phyloP scores from a whole-genome alignment of 2,329 filamentous ascomycete species.

The Botrytis galanthina region DNA sequence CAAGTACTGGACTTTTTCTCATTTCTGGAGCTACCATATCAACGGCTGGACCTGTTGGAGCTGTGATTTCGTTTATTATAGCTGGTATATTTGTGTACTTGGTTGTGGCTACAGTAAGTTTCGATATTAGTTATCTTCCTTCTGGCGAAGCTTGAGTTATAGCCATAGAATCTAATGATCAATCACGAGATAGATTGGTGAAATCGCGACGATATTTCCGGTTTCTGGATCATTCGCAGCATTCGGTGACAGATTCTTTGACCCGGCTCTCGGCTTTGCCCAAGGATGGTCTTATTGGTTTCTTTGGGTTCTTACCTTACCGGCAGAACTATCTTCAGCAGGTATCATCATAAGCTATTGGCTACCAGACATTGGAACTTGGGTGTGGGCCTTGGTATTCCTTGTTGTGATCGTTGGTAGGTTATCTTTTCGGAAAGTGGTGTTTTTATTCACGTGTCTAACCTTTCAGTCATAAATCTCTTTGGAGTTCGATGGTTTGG shows the following conservation, averaged over 20 bases:
- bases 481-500: conserved; percentile 72
- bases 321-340: not conserved
- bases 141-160: not conserved
- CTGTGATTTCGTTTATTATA: not conserved
- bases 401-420: conserved; percentile 1
- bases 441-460: not conserved
- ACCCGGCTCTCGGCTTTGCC: conserved; percentile 65
- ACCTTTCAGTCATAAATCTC: conserved; percentile 56
- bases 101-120: conserved; percentile 14
- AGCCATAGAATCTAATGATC: not conserved
- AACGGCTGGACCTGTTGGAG: conserved; percentile 1
- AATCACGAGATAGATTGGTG: not conserved
- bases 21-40: conserved; percentile 12
- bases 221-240: conserved; percentile 62
- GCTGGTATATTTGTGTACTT: conserved; percentile 11
- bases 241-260: conserved; percentile 67
- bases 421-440: not conserved
- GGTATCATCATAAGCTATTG: conserved; percentile 15
- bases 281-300: conserved; percentile 48
- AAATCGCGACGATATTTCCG: conserved; percentile 8
- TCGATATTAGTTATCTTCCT: too few relatives aligned
- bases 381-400: conserved; percentile 11
- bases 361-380: conserved; percentile 6
- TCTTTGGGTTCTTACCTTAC: conserved; percentile 11
- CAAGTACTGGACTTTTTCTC: conserved; percentile 3